Evolutionary conservation across 2,329 filamentous ascomycete genomes (phyloP), one percentile per base, ranked within the genome.

Genomic region (Aspergillus aculeatinus): DNA sequence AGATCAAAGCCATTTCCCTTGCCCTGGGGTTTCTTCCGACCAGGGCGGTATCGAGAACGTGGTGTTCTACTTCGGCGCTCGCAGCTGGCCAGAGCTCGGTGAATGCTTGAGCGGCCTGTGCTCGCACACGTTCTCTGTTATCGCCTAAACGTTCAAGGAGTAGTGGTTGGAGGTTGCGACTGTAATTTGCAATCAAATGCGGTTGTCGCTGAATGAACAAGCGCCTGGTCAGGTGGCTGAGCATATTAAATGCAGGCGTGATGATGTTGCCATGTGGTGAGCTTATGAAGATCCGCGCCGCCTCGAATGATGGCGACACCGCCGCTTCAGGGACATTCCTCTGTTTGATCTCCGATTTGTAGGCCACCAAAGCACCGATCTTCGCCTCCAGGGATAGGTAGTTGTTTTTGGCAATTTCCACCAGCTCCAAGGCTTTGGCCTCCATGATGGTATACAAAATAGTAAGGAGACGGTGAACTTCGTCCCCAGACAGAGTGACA

Each of bases 301-400:
- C 90, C 62, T 97, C 92, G 77, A 96, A 96, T 64, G 96, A 86
- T 60, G 86, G 82, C 27, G 86, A 78, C 68, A 96, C 85, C 69
- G 84, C 84, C 47, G 67, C 65, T 35, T 96, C 91, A 62, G 92
- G 91, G 50, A 96, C 91, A 79, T 92, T 92, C 74, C 90, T 89
- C 76, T 96, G 92, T 77, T 96, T 96, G 82, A 96, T 96, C 74
- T 87, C 86, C 48, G 90, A 92, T 78, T 96, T 96, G 77, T 93
- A 81, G 69, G 81, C 83, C 61, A 87, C 90, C 68, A 96, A 85
- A 57, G 85, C 84, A 65, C 86, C 81, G 64, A 92, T 83, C 73
- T 92, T 92, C 55, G 82, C 78, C 69, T 93, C 89, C 68, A 91
- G 81, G 52, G 86, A 83, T 42, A 84, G 82, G 68, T 91, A 89